A percentile compares a stretch with the other conserved stretches of the same genome.
phyloP scores from a whole-genome alignment of 1,284 basidiomycete genomes.

The Apiotrichum brassicae region DNA sequence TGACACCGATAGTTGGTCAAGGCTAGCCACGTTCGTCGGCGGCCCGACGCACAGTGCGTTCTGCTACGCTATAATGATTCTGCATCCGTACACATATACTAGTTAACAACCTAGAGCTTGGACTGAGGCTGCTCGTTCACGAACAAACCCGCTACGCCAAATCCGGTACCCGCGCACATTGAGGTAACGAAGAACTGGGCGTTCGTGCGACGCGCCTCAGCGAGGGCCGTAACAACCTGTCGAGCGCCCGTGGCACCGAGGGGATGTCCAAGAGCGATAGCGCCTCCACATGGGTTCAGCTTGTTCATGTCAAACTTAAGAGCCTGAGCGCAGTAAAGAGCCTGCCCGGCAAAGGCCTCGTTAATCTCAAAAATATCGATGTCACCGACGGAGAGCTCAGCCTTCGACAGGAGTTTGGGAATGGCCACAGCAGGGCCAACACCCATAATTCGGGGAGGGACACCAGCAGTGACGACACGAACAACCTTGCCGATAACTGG shows the following conservation, averaged over 20 bases:
- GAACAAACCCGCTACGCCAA: slow-evolving; percentile 15
- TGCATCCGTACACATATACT: not conserved
- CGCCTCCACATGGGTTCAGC: slow-evolving; percentile 81
- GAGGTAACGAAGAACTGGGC: slow-evolving; percentile 77
- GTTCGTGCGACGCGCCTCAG: slow-evolving; percentile 64
- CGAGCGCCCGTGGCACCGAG: slow-evolving; percentile 66
- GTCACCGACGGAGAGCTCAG: slow-evolving; percentile 62
- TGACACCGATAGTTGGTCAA: no score
- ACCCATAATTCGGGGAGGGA: slow-evolving; percentile 79
- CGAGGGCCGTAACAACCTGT: slow-evolving; percentile 74
- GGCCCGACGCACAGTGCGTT: no score
- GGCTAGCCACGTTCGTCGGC: no score
- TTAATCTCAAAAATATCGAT: slow-evolving; percentile 83
- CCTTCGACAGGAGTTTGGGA: slow-evolving; percentile 60
- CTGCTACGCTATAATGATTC: no score
- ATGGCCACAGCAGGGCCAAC: slow-evolving; percentile 83
- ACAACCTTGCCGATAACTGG: slow-evolving; percentile 87
- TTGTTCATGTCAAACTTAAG: slow-evolving; percentile 68
- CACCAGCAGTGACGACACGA: slow-evolving; percentile 64
- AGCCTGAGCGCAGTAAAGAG: slow-evolving; percentile 64
- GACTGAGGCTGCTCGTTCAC: slow-evolving; percentile 9
- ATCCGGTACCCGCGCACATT: slow-evolving; percentile 87
- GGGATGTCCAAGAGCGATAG: slow-evolving; percentile 52
- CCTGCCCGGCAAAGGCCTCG: slow-evolving; percentile 81
- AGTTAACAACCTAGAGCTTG: not conserved